Percentiles rank a stretch among this genome's conserved stretches.
phyloP scores from a whole-genome alignment of 441 rosid species.

The Pelargonium myrrhifolium region DNA sequence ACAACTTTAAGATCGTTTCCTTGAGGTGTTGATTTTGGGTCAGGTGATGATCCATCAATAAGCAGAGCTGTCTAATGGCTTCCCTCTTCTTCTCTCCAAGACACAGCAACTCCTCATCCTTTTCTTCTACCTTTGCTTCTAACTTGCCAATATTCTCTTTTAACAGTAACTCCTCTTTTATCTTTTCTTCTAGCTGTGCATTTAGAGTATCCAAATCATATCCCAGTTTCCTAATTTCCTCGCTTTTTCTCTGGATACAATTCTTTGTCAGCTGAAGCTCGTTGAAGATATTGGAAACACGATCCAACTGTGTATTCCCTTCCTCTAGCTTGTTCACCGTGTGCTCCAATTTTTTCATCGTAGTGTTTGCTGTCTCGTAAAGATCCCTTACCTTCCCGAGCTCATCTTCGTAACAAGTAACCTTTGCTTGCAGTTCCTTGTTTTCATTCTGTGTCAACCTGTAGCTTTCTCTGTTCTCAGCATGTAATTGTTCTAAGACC shows the following conservation, averaged over 20 bases:
- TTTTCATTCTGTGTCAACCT: constrained; percentile 58
- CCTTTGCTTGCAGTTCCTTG: constrained; percentile 43
- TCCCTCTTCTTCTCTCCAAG: constrained; percentile 87
- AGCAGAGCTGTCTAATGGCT: constrained; percentile 83
- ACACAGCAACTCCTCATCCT: constrained; percentile 37
- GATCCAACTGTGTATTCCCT: constrained; percentile 28
- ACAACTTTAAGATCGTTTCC: constrained; percentile 39
- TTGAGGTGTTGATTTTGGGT: constrained; percentile 44
- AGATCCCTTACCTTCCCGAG: constrained; percentile 36
- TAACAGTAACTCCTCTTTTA: constrained; percentile 28
- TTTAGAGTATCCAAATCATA: constrained; percentile 28
- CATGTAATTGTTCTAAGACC: constrained; percentile 67
- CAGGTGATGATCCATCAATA: constrained; percentile 70
- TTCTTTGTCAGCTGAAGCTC: constrained; percentile 40
- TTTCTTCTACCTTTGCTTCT: constrained; percentile 37
- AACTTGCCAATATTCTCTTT: constrained; percentile 39
- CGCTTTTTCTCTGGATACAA: constrained; percentile 36
- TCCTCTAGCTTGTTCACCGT: constrained; percentile 35
- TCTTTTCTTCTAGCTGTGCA: constrained; percentile 34
- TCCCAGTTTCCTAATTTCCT: constrained; percentile 30
- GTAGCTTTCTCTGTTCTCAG: constrained; percentile 60
- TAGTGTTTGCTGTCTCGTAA: constrained; percentile 31
- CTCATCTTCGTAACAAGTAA: constrained; percentile 26
- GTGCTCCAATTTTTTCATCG: constrained; percentile 32
- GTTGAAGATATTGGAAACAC: constrained; percentile 32